phyloP scores from a whole-genome alignment of 306 rosid species.

The Acacia acuminata region DNA sequence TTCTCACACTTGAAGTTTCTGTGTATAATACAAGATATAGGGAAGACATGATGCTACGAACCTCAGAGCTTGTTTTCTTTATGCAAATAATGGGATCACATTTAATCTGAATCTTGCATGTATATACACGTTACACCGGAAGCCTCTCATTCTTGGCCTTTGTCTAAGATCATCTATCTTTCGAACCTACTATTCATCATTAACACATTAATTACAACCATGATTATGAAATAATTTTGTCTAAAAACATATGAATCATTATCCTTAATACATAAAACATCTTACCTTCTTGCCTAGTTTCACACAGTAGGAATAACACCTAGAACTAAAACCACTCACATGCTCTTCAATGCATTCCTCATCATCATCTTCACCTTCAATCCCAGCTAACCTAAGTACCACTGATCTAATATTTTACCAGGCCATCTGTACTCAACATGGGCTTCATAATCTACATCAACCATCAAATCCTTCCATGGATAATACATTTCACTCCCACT shows the following conservation, averaged over 20 bases:
- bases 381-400: constrained; percentile 61
- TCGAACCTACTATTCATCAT: constrained; percentile 44
- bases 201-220: background rate
- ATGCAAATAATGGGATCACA: constrained; percentile 69
- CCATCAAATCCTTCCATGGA: constrained; percentile 69
- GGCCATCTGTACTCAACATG: constrained; percentile 78
- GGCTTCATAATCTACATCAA: constrained; percentile 69
- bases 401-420: constrained; percentile 63
- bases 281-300: constrained; percentile 54
- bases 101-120: constrained; percentile 64
- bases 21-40: background rate
- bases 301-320: constrained; percentile 65
- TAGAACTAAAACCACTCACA: constrained; percentile 49
- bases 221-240: constrained; percentile 1
- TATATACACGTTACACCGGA: constrained; percentile 75
- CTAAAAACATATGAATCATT: background rate
- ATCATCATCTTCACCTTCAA: constrained; percentile 42
- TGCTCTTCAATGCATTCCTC: constrained; percentile 55
- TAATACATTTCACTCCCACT: constrained; percentile 85
- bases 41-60: constrained; percentile 26
- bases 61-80: constrained; percentile 83
- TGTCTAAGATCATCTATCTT: constrained; percentile 60
- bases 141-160: constrained; percentile 77
- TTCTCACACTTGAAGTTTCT: background rate
- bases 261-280: constrained; percentile 19